Evolutionary conservation across 768 basidiomycete genomes (phyloP).

Genomic region (Boletus rex-veris): DNA sequence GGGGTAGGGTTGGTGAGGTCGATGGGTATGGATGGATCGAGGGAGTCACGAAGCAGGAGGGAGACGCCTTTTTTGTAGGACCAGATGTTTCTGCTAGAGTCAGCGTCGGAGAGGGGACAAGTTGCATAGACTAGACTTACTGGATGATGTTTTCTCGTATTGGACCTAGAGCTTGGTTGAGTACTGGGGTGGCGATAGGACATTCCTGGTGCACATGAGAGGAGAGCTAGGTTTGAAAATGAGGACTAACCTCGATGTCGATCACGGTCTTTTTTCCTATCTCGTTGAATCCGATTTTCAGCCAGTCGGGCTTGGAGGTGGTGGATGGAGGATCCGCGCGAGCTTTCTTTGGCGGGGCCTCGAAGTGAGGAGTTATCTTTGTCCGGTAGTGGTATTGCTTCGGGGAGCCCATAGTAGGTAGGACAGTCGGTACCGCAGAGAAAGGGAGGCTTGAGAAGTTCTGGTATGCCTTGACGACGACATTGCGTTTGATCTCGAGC

Average conservation of each 20-base stretch:
- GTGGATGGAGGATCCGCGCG: conserved; percentile 1
- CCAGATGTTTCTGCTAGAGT: conserved; percentile 61
- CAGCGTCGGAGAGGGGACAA: neutral
- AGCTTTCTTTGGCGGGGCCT: conserved; percentile 56
- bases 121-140: conserved; percentile 41
- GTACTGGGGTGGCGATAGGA: conserved; percentile 79
- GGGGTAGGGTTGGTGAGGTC: conserved; percentile 23
- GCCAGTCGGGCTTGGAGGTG: conserved; percentile 54
- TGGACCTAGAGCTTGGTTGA: conserved; percentile 63
- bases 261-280: conserved; percentile 70
- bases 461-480: conserved; percentile 79
- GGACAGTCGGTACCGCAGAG: conserved; percentile 58
- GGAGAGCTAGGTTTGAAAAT: neutral
- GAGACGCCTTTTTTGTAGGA: conserved; percentile 87
- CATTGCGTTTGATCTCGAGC: conserved; percentile 80
- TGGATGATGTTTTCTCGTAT: conserved; percentile 65
- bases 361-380: conserved; percentile 97
- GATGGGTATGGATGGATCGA: conserved; percentile 34
- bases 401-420: conserved; percentile 80
- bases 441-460: conserved; percentile 64
- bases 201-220: conserved; percentile 59
- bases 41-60: conserved; percentile 84
- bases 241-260: conserved; percentile 78
- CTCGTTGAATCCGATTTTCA: conserved; percentile 87
- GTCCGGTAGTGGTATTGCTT: conserved; percentile 91